phyloP scores from a whole-genome alignment of 2,329 filamentous ascomycete species.

The Plenodomus biglobosus region DNA sequence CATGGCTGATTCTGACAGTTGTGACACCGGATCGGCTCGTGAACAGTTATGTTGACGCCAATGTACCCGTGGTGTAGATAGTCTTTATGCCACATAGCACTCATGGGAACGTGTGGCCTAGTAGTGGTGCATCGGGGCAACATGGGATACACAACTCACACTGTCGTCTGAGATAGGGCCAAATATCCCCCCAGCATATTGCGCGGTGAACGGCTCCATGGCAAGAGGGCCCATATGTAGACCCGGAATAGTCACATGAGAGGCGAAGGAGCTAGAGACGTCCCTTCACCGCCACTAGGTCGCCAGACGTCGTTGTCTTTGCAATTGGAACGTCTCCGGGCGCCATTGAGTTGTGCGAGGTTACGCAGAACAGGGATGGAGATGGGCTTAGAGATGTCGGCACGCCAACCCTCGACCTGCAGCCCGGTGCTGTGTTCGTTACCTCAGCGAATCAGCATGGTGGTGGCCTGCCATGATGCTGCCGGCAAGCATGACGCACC shows the following conservation, averaged over 20 bases:
- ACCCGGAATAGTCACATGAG: conserved; percentile 18
- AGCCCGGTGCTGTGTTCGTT: conserved; percentile 27
- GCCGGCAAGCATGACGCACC: conserved; percentile 34
- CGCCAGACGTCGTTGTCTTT: conserved; percentile 9
- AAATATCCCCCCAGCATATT: too few relatives aligned
- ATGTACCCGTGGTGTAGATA: conserved; percentile 13
- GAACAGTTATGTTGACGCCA: conserved; percentile 13
- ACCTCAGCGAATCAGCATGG: conserved; percentile 26
- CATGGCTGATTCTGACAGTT: conserved; percentile 40
- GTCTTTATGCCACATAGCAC: conserved; percentile 1
- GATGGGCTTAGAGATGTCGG: conserved; percentile 21
- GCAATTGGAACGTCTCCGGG: conserved; percentile 23
- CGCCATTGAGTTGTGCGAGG: conserved; percentile 26
- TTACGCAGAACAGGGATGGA: conserved; percentile 22
- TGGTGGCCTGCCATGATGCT: conserved; percentile 15
- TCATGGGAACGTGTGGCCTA: too few relatives aligned
- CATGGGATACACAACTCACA: too few relatives aligned
- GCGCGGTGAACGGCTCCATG: conserved; percentile 9
- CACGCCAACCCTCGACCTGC: conserved; percentile 22
- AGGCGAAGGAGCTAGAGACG: conserved; percentile 16
- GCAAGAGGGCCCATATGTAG: conserved; percentile 19
- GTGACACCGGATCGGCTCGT: conserved; percentile 37
- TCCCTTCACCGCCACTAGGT: conserved; percentile 26
- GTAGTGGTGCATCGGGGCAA: too few relatives aligned
- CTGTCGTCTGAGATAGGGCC: too few relatives aligned